Base-by-base conservation (phyloP, 352 stramenopile genomes). In the Globisporangium polare region DNA sequence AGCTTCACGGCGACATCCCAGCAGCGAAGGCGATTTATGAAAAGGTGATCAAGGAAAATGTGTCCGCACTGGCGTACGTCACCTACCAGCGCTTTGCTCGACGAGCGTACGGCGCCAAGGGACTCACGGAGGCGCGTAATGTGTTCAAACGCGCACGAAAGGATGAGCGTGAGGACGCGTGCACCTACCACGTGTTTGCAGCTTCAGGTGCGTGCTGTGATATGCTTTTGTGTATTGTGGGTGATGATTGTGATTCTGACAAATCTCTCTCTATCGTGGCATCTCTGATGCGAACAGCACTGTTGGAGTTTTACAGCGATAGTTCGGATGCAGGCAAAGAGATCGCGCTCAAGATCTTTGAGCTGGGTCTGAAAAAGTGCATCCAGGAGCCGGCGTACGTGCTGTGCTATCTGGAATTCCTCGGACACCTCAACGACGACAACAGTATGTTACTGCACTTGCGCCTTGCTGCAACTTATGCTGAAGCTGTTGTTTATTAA, bases 331-430 rank as follows among this genome's bases (percentile, higher is more conserved):
- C 73, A 6, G 83, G 87, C 29, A 92, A 91, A 64, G 83, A 94
- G 52, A 91, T 96, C 63, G 87, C 85, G 1, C 75, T 96, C 41
- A 94, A 94, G 52, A 96, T 96, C 53, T 96, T 96, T 50, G 85
- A 96, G 68, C 60, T 96, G 20, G 87, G 85, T 10, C 70, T 96
- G 56, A 94, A 94, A 62, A 94, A 94, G 61, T 94, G 77, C 62
- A 96, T 96, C 53, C 83, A 96, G 33, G 83, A 94, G 52, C 85
- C 82, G 15, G 82, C 86, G 0, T 96, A 90, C 49, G 82, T 94
- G 35, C 43, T 94, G 35, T 92, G 83, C 63, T 96, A 96, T 58
- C 63, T 96, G 17, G 85, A 94, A 58, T 94, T 96, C 53, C 75
- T 96, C 10, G 69, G 83, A 1, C 87, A 96, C 53, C 70, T 92